Conservation (phyloP, 2,329 filamentous ascomycete genomes). For the Diplodia seriata region DNA sequence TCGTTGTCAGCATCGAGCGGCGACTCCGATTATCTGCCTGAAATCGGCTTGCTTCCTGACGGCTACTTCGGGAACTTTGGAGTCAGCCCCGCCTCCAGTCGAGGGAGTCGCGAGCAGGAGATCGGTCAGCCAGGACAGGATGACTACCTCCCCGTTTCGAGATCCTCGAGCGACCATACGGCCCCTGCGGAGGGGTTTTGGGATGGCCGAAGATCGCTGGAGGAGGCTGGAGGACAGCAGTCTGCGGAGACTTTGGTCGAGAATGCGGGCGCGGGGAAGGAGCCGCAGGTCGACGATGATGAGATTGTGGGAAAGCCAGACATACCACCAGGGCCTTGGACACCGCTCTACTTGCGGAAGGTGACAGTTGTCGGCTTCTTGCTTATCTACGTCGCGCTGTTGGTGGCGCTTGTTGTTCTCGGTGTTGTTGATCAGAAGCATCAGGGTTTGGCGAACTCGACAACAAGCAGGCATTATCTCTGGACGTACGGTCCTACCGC, state of each 20-base stretch:
- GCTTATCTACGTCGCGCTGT: background rate
- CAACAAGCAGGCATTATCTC: background rate
- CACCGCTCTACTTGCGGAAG: background rate
- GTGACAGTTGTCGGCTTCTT: background rate
- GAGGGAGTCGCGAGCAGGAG: background rate
- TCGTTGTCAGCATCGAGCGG: background rate
- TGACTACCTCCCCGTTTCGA: background rate
- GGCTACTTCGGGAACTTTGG: background rate
- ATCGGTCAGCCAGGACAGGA: background rate
- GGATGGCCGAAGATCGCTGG: background rate
- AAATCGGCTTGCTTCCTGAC: background rate
- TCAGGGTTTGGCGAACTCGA: background rate
- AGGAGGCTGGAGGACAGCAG: background rate
- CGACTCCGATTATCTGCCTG: background rate
- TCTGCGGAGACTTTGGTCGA: background rate
- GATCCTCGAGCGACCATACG: background rate
- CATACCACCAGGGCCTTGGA: background rate
- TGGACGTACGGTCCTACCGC: constrained; percentile 7
- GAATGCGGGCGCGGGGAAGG: background rate
- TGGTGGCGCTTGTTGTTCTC: background rate
- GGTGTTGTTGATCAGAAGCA: background rate
- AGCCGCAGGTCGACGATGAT: background rate
- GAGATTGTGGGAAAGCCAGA: no score
- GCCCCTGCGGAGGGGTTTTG: background rate
- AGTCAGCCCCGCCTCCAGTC: background rate